Evolutionary conservation across 2,329 filamentous ascomycete genomes (phyloP).

Genomic region (Exophiala xenobiotica): DNA sequence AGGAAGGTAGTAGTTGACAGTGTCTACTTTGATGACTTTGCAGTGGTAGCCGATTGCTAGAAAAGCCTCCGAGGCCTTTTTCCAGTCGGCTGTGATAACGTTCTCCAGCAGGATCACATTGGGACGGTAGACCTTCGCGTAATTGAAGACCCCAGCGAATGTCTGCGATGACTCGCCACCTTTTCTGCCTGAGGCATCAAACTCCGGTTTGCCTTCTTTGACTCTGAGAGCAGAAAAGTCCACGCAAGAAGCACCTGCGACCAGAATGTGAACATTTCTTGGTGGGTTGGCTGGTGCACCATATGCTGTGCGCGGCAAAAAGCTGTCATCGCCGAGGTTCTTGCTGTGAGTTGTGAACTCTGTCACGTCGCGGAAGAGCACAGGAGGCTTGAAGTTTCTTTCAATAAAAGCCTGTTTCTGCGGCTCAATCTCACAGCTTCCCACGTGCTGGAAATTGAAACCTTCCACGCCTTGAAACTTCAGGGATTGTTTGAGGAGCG

Average conservation of each 20-base stretch:
- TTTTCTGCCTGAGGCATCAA: constrained; percentile 36
- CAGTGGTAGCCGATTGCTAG: constrained; percentile 57
- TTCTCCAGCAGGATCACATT: constrained; percentile 71
- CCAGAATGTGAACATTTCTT: constrained; percentile 59
- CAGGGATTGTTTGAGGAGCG: constrained; percentile 53
- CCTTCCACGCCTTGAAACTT: constrained; percentile 35
- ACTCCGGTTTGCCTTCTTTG: constrained; percentile 42
- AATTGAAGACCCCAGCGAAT: constrained; percentile 60
- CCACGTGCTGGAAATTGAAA: constrained; percentile 55
- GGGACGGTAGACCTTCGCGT: constrained; percentile 57
- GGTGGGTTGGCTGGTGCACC: constrained; percentile 61
- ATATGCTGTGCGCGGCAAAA: constrained; percentile 60
- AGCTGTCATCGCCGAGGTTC: constrained; percentile 29
- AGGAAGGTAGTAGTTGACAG: constrained; percentile 70
- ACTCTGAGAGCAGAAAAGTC: constrained; percentile 62
- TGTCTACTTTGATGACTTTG: constrained; percentile 56
- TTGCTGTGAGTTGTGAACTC: constrained; percentile 52
- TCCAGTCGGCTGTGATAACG: constrained; percentile 62
- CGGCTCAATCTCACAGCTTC: constrained; percentile 63
- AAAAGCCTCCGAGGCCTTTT: constrained; percentile 48
- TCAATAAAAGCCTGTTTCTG: constrained; percentile 66
- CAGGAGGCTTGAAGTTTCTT: constrained; percentile 54
- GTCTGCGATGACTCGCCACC: constrained; percentile 66
- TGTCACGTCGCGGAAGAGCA: constrained; percentile 60
- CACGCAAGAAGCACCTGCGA: constrained; percentile 74